Evolutionary conservation across 2,329 filamentous ascomycete genomes (phyloP), one percentile per base, ranked within the genome.

Genomic region (Pseudopithomyces maydicus): DNA sequence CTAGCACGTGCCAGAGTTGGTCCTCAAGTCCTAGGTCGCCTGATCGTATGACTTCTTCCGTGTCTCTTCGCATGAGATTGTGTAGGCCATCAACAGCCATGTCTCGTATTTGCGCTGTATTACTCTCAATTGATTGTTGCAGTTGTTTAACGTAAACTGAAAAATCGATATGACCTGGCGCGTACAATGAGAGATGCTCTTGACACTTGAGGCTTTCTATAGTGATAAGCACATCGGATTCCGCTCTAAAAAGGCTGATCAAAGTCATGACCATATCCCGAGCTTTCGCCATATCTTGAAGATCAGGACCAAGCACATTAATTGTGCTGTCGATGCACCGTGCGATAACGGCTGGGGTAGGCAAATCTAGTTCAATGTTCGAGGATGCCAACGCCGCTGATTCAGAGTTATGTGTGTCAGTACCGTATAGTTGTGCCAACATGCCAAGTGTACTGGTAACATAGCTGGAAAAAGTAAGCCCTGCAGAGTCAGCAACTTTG

Each of bases 271-370:
- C 95, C 52, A 99, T 84, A 71, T 97, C 93, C 63, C 95, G 84
- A n/a, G 92, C 91, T 77, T 96, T 97, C 3, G 87, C 87, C 62
- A 95, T 87, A 69, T 98, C 95, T 75, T 98, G 95, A 20, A 99
- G 80, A 76, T 99, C 96, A 0, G 95, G 95, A 0, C 95, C 95
- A 11, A 99, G 84, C 10, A 99, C 95, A 66, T 98, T 98, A 78
- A 99, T 92, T 22, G 97, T 83, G n/a, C 93, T 95, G 75, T 98
- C 93, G 29, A 97, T 88, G 65, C 92, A 96, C 66, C 92, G 88
- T 32, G 91, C 90, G 59, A 98, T 88, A 1, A 92, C 90, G 19
- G 92, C 88, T 1, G 90, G 86, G 0, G 94, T 94, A 6, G 91
- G 88, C 22, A 93, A 82, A 54, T 95, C 91, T 66, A 96, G 82